Evolutionary conservation across 179 eudicot species (phyloP).

Genomic region (Vitellaria paradoxa): DNA sequence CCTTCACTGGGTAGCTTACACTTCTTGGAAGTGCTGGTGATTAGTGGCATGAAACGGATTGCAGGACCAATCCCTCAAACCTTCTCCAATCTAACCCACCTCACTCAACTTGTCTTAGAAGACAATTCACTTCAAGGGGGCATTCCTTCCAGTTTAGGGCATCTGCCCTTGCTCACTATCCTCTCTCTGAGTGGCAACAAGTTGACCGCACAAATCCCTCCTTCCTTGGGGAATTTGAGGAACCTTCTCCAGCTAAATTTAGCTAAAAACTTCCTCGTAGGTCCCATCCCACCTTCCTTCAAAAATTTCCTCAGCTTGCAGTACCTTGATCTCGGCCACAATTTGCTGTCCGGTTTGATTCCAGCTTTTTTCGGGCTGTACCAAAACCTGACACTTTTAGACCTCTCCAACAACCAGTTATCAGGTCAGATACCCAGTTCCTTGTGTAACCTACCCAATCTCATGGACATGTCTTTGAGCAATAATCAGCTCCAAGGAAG

Average conservation of each 20-base stretch:
- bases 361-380: slow-evolving; percentile 62
- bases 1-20: slow-evolving; percentile 55
- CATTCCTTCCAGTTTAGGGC: slow-evolving; percentile 58
- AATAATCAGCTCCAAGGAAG: slow-evolving; percentile 57
- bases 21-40: slow-evolving; percentile 54
- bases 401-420: slow-evolving; percentile 53
- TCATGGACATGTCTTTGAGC: slow-evolving; percentile 58
- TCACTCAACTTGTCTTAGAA: slow-evolving; percentile 67
- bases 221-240: slow-evolving; percentile 44
- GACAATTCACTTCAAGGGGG: slow-evolving; percentile 62
- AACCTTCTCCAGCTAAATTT: slow-evolving; percentile 54
- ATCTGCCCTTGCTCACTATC: slow-evolving; percentile 43
- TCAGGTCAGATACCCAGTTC: slow-evolving; percentile 63
- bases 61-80: slow-evolving; percentile 57
- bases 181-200: slow-evolving; percentile 59
- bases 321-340: slow-evolving; percentile 65
- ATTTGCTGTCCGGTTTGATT: slow-evolving; percentile 52
- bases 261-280: slow-evolving; percentile 47
- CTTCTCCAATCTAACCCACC: slow-evolving; percentile 42
- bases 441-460: slow-evolving; percentile 40
- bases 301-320: slow-evolving; percentile 38
- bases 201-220: slow-evolving; percentile 53
- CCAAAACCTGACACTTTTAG: slow-evolving; percentile 48
- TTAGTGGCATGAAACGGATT: slow-evolving; percentile 75
- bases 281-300: slow-evolving; percentile 48